Evolutionary conservation across 768 basidiomycete species (phyloP).

Genomic region (Serendipita vermifera): DNA sequence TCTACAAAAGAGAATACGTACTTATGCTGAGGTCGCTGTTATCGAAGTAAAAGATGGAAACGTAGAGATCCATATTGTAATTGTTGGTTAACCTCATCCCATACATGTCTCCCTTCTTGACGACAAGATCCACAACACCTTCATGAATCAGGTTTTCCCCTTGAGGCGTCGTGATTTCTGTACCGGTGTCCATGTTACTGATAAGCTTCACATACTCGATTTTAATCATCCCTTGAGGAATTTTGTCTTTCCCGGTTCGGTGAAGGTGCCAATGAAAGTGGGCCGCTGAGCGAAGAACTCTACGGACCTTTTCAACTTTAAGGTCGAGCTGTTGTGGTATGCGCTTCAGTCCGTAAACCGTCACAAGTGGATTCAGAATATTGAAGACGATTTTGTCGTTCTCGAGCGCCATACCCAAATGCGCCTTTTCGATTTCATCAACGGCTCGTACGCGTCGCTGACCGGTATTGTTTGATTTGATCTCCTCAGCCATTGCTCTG

Average conservation of each 20-base stretch:
- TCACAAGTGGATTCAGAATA: conserved; percentile 2
- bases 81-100: conserved; percentile 20
- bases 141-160: conserved; percentile 12
- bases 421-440: no score
- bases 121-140: conserved; percentile 17
- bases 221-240: background rate
- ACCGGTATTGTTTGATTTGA: no score
- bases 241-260: background rate
- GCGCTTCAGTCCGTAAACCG: conserved; percentile 7
- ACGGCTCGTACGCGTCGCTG: no score
- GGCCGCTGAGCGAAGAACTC: conserved; percentile 7
- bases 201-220: conserved; percentile 6
- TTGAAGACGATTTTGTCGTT: no score
- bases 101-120: conserved; percentile 16
- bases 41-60: conserved; percentile 23
- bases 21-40: conserved; percentile 21
- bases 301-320: background rate
- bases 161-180: no score
- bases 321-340: background rate
- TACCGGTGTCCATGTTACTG: background rate
- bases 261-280: conserved; percentile 13
- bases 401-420: no score
- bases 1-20: conserved; percentile 9
- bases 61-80: conserved; percentile 16
- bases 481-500: no score